phyloP scores from a whole-genome alignment of 768 basidiomycete genomes.

The Leccinum disarticulatum region DNA sequence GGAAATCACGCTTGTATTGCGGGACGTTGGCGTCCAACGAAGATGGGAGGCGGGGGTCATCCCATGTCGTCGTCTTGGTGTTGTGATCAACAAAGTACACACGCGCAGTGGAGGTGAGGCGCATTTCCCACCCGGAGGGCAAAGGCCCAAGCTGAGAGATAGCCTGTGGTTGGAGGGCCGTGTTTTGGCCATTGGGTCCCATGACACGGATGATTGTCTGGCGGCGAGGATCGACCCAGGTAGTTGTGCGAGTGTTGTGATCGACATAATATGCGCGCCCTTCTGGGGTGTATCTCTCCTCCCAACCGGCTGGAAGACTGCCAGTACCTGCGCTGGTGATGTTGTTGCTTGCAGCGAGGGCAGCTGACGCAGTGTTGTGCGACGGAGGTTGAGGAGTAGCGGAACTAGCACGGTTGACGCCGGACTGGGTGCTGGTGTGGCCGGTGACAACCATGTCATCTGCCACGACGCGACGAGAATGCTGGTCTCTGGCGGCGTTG shows the following conservation, averaged over 20 bases:
- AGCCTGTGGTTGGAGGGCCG: conserved; percentile 88
- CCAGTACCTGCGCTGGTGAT: conserved; percentile 77
- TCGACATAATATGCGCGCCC: conserved; percentile 99
- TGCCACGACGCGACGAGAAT: conserved; percentile 77
- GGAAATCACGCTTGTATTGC: conserved; percentile 99
- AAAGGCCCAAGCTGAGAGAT: conserved; percentile 96
- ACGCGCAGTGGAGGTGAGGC: conserved; percentile 94
- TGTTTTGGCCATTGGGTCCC: conserved; percentile 88
- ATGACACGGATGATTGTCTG: conserved; percentile 97
- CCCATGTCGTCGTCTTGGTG: conserved; percentile 99
- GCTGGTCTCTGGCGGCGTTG: conserved; percentile 83
- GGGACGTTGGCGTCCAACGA: conserved; percentile 96
- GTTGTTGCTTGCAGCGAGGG: conserved; percentile 51
- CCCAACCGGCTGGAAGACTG: conserved; percentile 95
- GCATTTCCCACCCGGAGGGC: conserved; percentile 99
- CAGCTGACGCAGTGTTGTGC: conserved; percentile 39
- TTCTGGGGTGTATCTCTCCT: conserved; percentile 97
- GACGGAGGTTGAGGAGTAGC: conserved; percentile 30
- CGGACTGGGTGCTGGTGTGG: conserved; percentile 42
- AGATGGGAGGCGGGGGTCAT: conserved; percentile 94
- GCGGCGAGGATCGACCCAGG: conserved; percentile 99
- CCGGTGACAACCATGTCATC: conserved; percentile 83
- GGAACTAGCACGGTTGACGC: conserved; percentile 41
- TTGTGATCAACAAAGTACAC: conserved; percentile 99
- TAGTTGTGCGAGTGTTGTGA: conserved; percentile 98